These are phyloP conservation scores for Fusarium solani-melongenae DNA, from an alignment of 2,329 filamentous ascomycete species.

Conservation along the genomic window DNA sequence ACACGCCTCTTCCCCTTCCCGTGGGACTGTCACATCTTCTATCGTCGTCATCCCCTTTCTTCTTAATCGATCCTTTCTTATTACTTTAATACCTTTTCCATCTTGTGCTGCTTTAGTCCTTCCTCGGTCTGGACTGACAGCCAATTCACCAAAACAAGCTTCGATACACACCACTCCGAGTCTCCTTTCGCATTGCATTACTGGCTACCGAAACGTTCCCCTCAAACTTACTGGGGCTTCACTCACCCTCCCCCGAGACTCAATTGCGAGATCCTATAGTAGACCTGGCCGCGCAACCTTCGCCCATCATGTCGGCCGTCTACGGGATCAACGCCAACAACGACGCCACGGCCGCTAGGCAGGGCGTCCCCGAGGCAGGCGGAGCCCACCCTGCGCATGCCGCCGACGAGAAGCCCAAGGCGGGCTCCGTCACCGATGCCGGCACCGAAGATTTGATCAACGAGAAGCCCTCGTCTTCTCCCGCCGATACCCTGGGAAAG, in stretches of 20 bases:
- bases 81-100: slow-evolving; percentile 24
- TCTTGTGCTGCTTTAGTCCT: slow-evolving; percentile 1
- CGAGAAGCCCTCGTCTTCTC: slow-evolving; percentile 44
- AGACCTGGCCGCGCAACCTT: slow-evolving; percentile 12
- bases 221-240: slow-evolving; percentile 7
- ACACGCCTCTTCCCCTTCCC: slow-evolving; percentile 13
- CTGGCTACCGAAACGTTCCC: slow-evolving; percentile 4
- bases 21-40: slow-evolving; percentile 2
- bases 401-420: slow-evolving; percentile 44
- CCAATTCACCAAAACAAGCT: slow-evolving; percentile 4
- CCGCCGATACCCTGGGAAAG: slow-evolving; percentile 46
- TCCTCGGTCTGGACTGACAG: slow-evolving; percentile 1
- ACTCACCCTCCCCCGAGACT: slow-evolving; percentile 3
- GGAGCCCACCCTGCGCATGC: slow-evolving; percentile 31
- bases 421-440: slow-evolving; percentile 52
- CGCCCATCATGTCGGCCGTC: slow-evolving; percentile 38
- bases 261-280: slow-evolving; percentile 33
- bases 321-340: slow-evolving; percentile 54
- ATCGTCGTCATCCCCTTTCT: slow-evolving; percentile 15
- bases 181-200: neutral
- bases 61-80: slow-evolving; percentile 39
- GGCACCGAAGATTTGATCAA: slow-evolving; percentile 38
- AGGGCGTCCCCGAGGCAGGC: slow-evolving; percentile 51
- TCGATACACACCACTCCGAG: neutral
- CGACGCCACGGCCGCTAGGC: slow-evolving; percentile 59